A percentile compares a stretch with the other conserved stretches of the same genome.
These are phyloP conservation scores for Talaromyces sp. DNA, from an alignment of 2,329 filamentous ascomycete genomes.

Conservation along the genomic window DNA sequence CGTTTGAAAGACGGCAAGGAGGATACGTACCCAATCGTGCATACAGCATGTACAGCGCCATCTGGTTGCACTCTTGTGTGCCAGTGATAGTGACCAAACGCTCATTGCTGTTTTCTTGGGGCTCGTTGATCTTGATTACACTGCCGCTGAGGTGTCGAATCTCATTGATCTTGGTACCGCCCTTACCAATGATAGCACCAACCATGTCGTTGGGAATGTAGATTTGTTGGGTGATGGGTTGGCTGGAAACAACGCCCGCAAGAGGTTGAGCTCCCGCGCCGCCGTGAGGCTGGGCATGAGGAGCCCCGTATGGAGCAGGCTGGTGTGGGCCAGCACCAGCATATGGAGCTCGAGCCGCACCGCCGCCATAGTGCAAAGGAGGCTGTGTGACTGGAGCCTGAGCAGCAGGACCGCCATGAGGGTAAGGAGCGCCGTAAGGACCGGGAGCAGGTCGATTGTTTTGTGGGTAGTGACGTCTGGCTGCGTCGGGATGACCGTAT, in stretches of 20 bases:
- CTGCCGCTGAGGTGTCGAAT: conserved; percentile 95
- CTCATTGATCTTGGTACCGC: conserved; percentile 98
- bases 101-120: conserved; percentile 98
- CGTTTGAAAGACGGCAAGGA: background rate
- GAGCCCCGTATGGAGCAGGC: conserved; percentile 63
- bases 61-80: conserved; percentile 97
- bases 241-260: conserved; percentile 69
- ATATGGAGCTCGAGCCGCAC: conserved; percentile 69
- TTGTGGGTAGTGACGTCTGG: conserved; percentile 68
- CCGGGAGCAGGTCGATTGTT: conserved; percentile 72
- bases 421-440: conserved; percentile 66
- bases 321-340: conserved; percentile 75
- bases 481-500: conserved; percentile 87
- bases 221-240: conserved; percentile 93
- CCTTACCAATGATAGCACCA: conserved; percentile 97
- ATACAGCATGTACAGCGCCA: conserved; percentile 99
- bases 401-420: conserved; percentile 60
- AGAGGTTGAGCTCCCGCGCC: conserved; percentile 60
- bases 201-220: conserved; percentile 99
- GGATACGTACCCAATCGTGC: conserved; percentile 77
- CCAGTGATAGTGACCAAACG: conserved; percentile 95
- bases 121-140: conserved; percentile 99
- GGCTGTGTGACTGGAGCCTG: conserved; percentile 55
- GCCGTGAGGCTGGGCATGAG: conserved; percentile 61
- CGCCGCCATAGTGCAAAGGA: conserved; percentile 73